Conservation (phyloP, 1,284 basidiomycete genomes). For the Sanguinoderma infundibulare region DNA sequence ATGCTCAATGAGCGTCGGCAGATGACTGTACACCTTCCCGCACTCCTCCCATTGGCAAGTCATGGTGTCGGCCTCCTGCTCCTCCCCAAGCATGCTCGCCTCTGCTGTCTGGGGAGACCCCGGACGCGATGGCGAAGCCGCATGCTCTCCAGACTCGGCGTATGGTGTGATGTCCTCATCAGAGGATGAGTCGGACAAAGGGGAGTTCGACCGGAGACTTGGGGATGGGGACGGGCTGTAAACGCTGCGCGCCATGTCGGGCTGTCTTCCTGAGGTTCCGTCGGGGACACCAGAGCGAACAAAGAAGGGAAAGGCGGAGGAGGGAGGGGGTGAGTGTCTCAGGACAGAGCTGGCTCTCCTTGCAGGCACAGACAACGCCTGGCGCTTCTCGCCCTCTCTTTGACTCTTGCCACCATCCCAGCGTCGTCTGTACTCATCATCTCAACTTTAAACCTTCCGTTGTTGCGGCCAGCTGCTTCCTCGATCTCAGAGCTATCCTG, state of each 20-base stretch:
- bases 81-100: slow-evolving; percentile 20
- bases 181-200: slow-evolving; percentile 35
- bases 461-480: too few relatives aligned
- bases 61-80: slow-evolving; percentile 32
- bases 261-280: not conserved
- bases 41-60: slow-evolving; percentile 84
- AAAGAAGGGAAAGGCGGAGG: not conserved
- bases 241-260: slow-evolving; percentile 36
- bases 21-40: slow-evolving; percentile 68
- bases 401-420: not conserved
- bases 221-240: slow-evolving; percentile 41
- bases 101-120: slow-evolving; percentile 33
- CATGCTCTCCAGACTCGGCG: slow-evolving; percentile 23
- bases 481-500: too few relatives aligned
- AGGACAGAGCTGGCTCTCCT: not conserved
- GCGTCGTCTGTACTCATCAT: too few relatives aligned
- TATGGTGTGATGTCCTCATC: slow-evolving; percentile 25
- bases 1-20: slow-evolving; percentile 77
- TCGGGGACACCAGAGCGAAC: not conserved
- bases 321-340: not conserved
- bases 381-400: not conserved
- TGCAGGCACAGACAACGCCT: not conserved
- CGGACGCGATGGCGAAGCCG: slow-evolving; percentile 28
- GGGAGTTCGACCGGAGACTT: slow-evolving; percentile 33
- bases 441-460: too few relatives aligned